These are phyloP conservation scores for Calocera viscosa DNA, from an alignment of 768 basidiomycete genomes.

Conservation along the genomic window DNA sequence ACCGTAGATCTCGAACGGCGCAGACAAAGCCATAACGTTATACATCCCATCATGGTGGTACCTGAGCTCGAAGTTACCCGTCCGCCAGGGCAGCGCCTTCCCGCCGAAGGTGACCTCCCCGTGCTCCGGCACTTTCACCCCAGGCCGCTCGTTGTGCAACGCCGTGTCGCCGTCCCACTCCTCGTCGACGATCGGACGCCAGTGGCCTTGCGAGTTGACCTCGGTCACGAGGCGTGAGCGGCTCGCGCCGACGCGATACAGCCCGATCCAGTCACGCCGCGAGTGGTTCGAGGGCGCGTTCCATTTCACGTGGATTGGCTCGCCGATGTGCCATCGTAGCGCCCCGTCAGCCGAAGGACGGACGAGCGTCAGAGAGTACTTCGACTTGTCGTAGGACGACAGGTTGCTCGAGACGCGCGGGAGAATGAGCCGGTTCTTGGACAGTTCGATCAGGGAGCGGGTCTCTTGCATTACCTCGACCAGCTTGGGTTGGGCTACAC, in stretches of 20 bases:
- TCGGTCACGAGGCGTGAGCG: constrained; percentile 70
- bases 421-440: constrained; percentile 80
- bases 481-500: constrained; percentile 68
- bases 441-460: constrained; percentile 79
- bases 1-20: constrained; percentile 85
- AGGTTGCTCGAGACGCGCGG: constrained; percentile 82
- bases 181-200: constrained; percentile 81
- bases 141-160: constrained; percentile 24
- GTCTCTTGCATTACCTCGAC: constrained; percentile 89
- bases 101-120: constrained; percentile 67
- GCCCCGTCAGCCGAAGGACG: constrained; percentile 42
- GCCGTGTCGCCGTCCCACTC: constrained; percentile 89
- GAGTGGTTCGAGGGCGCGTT: constrained; percentile 77
- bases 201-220: constrained; percentile 75
- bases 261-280: constrained; percentile 89
- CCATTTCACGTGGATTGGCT: constrained; percentile 79
- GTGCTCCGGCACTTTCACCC: constrained; percentile 33
- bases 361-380: constrained; percentile 59
- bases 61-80: constrained; percentile 73
- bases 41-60: constrained; percentile 97
- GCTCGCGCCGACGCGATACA: constrained; percentile 83
- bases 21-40: constrained; percentile 79
- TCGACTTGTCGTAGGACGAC: constrained; percentile 61
- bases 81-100: constrained; percentile 71
- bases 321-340: constrained; percentile 73